These are phyloP conservation scores for Codiaeum variegatum DNA, from an alignment of 441 rosid species.

Conservation along the genomic window DNA sequence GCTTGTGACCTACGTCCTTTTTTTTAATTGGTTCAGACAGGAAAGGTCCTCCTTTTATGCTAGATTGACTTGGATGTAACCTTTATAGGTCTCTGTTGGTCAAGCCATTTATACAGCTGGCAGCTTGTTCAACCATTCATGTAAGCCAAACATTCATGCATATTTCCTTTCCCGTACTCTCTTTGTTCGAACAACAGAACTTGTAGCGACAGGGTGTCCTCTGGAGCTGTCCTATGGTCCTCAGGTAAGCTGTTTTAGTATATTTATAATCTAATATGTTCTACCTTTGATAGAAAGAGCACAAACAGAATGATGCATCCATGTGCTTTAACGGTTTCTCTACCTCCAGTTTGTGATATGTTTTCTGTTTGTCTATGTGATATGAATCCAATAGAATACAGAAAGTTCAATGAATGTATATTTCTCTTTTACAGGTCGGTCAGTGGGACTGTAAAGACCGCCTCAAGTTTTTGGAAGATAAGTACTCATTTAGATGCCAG, in stretches of 20 bases:
- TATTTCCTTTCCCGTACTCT: conserved; percentile 82
- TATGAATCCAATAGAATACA: neutral
- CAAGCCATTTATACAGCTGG: conserved; percentile 69
- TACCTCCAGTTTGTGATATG: neutral
- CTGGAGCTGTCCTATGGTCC: conserved; percentile 90
- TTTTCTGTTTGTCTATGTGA: conserved; percentile 1
- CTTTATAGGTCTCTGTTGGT: conserved; percentile 66
- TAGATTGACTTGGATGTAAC: conserved; percentile 19
- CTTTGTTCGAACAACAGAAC: conserved; percentile 54
- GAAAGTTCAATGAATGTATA: conserved; percentile 12
- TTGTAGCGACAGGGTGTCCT: conserved; percentile 50
- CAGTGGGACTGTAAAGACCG: conserved; percentile 71
- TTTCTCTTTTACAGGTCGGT: conserved; percentile 56
- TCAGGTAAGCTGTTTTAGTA: conserved; percentile 44
- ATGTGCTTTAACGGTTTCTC: conserved; percentile 6
- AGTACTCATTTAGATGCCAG: conserved; percentile 64
- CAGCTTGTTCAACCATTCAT: conserved; percentile 86
- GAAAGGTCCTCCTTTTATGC: conserved; percentile 11
- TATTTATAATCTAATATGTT: neutral
- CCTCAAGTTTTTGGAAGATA: conserved; percentile 60
- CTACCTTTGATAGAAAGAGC: neutral
- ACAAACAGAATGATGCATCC: neutral
- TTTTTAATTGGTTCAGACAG: neutral
- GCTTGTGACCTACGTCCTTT: neutral
- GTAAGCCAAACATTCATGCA: conserved; percentile 80